Evolutionary conservation across 1,284 basidiomycete genomes (phyloP).

Genomic region (Heterobasidion irregulare): DNA sequence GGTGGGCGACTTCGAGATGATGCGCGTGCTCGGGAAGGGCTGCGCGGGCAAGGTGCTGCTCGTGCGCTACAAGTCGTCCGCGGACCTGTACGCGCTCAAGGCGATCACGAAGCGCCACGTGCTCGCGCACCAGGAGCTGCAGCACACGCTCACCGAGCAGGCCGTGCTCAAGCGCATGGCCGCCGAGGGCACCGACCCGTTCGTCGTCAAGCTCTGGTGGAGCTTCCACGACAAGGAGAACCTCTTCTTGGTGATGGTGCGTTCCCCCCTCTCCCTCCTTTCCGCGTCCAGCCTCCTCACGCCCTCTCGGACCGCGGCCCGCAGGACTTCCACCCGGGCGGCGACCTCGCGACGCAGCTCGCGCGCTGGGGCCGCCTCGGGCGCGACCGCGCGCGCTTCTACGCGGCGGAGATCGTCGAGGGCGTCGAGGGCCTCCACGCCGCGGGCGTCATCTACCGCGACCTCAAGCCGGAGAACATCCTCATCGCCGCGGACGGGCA

Average conservation of each 20-base stretch:
- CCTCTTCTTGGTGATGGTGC: constrained; percentile 81
- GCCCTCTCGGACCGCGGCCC: background rate
- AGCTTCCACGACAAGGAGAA: constrained; percentile 96
- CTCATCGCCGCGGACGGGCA: constrained; percentile 90
- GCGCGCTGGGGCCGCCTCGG: constrained; percentile 91
- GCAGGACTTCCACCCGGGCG: constrained; percentile 92
- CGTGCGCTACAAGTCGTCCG: constrained; percentile 67
- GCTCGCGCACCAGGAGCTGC: constrained; percentile 88
- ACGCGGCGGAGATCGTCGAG: constrained; percentile 93
- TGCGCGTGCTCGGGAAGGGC: constrained; percentile 92
- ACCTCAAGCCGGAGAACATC: constrained; percentile 93
- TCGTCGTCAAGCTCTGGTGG: constrained; percentile 92
- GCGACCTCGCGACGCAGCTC: constrained; percentile 93
- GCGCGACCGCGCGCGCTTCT: constrained; percentile 89
- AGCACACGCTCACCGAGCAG: constrained; percentile 93
- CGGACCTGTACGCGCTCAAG: constrained; percentile 84
- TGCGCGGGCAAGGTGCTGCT: constrained; percentile 92
- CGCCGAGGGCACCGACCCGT: constrained; percentile 74
- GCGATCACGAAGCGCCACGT: constrained; percentile 96
- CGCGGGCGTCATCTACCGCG: constrained; percentile 83
- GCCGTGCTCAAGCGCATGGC: constrained; percentile 89
- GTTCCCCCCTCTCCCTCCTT: constrained; percentile 13
- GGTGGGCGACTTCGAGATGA: constrained; percentile 92
- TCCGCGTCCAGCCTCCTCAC: background rate
- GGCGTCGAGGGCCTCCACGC: constrained; percentile 88